phyloP scores from a whole-genome alignment of 495 filamentous ascomycete species.

The Aspergillus carlsbadensis region DNA sequence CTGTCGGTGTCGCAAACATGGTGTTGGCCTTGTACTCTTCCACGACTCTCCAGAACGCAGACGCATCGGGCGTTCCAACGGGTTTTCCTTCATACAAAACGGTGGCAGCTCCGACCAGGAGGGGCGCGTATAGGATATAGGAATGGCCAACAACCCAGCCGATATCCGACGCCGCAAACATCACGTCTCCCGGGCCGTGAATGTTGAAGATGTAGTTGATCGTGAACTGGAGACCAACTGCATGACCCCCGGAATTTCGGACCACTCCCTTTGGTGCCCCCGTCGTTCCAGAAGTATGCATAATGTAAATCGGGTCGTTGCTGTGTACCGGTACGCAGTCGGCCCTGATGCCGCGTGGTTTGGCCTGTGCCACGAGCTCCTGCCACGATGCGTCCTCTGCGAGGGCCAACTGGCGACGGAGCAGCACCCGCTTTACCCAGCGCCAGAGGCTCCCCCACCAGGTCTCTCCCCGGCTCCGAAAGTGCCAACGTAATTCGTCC shows the following conservation, averaged over 20 bases:
- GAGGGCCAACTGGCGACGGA: no score
- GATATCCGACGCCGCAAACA: slow-evolving; percentile 81
- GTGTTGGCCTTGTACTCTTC: slow-evolving; percentile 81
- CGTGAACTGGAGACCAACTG: slow-evolving; percentile 79
- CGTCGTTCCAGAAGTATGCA: slow-evolving; percentile 78
- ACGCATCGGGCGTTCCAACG: slow-evolving; percentile 82
- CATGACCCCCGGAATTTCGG: slow-evolving; percentile 80
- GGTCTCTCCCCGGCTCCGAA: slow-evolving; percentile 54
- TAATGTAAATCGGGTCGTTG: slow-evolving; percentile 80
- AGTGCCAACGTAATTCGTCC: slow-evolving; percentile 71
- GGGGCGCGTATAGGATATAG: slow-evolving; percentile 81
- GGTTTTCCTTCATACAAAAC: slow-evolving; percentile 92
- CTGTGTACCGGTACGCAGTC: slow-evolving; percentile 73
- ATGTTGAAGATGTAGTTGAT: slow-evolving; percentile 79
- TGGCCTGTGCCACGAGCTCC: no score
- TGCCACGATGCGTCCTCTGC: no score
- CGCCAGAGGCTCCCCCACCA: no score
- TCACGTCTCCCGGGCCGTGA: slow-evolving; percentile 75
- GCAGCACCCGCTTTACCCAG: no score
- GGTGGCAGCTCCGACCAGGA: slow-evolving; percentile 81
- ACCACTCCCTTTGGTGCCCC: slow-evolving; percentile 87
- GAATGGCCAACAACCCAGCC: slow-evolving; percentile 86
- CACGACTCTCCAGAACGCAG: slow-evolving; percentile 83
- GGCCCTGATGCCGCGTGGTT: slow-evolving; percentile 62
- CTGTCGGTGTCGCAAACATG: slow-evolving; percentile 84